Conservation (phyloP, 495 filamentous ascomycete genomes). For the Penicillium macrosclerotiorum region DNA sequence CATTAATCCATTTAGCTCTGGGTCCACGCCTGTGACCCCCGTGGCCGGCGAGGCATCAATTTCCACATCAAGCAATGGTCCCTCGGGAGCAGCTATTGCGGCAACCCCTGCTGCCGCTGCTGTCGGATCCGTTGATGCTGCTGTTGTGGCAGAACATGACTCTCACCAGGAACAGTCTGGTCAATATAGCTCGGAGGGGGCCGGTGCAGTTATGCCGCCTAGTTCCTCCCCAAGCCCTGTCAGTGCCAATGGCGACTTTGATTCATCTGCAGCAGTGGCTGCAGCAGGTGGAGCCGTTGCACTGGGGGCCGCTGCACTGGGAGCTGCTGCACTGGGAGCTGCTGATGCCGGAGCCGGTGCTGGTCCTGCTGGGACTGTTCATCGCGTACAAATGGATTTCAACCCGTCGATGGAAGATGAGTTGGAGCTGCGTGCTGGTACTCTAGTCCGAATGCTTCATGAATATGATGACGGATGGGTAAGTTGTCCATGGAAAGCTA, state of each 20-base stretch:
- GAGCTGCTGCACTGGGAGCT: slow-evolving; percentile 23
- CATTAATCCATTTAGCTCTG: slow-evolving; percentile 51
- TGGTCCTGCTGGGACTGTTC: slow-evolving; percentile 55
- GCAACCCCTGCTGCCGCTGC: slow-evolving; percentile 39
- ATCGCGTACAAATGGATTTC: slow-evolving; percentile 95
- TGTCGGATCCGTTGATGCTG: slow-evolving; percentile 33
- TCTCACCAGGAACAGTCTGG: slow-evolving; percentile 33
- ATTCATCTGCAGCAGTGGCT: slow-evolving; percentile 33
- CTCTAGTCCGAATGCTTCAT: slow-evolving; percentile 83
- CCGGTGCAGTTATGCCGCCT: slow-evolving; percentile 13
- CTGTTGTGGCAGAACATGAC: slow-evolving; percentile 31
- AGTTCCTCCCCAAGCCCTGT: slow-evolving; percentile 14
- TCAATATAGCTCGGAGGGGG: slow-evolving; percentile 24
- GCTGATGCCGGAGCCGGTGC: slow-evolving; percentile 45
- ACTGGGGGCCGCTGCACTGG: slow-evolving; percentile 25
- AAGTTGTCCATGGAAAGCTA: slow-evolving; percentile 34
- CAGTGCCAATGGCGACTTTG: slow-evolving; percentile 29
- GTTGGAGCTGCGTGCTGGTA: slow-evolving; percentile 71
- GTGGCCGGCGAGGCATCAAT: slow-evolving; percentile 12
- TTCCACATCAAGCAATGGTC: slow-evolving; percentile 21
- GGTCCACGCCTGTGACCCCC: slow-evolving; percentile 16
- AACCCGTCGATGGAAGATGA: slow-evolving; percentile 91
- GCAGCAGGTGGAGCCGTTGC: slow-evolving; percentile 28
- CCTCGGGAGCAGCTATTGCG: slow-evolving; percentile 25
- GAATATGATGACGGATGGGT: slow-evolving; percentile 99